A percentile compares a stretch with the other conserved stretches of the same genome.
These are phyloP conservation scores for Aspergillus sp. DNA, from an alignment of 2,329 filamentous ascomycete genomes.

Conservation along the genomic window DNA sequence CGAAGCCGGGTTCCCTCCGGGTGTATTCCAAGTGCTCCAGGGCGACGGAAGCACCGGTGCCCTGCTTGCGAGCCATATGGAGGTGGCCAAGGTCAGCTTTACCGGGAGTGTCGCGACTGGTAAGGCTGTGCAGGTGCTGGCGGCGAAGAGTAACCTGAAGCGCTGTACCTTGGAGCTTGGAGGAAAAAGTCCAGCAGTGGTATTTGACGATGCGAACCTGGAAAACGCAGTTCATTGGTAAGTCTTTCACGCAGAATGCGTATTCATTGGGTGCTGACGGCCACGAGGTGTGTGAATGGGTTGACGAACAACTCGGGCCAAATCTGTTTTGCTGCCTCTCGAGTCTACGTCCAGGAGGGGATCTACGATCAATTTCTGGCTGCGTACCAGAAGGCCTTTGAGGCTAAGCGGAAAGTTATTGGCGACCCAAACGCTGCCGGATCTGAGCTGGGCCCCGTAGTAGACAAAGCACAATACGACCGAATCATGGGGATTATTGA, in stretches of 20 bases:
- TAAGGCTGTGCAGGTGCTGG: not conserved
- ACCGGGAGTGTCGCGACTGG: not conserved
- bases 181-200: constrained; percentile 2
- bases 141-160: constrained; percentile 6
- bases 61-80: constrained; percentile 6
- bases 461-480: constrained; percentile 58
- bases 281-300: not conserved
- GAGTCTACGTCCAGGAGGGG: constrained; percentile 6
- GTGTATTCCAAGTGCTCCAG: constrained; percentile 1
- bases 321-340: constrained; percentile 7
- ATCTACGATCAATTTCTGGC: constrained; percentile 1
- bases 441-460: not conserved
- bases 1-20: constrained; percentile 4
- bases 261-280: not conserved
- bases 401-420: not conserved
- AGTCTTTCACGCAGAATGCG: not conserved
- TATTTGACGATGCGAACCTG: constrained; percentile 4
- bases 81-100: constrained; percentile 7
- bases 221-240: constrained; percentile 1
- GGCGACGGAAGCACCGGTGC: constrained; percentile 8
- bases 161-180: constrained; percentile 3
- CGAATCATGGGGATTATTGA: constrained; percentile 1
- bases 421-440: not conserved
- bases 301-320: constrained; percentile 6
- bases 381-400: not conserved